Conservation (phyloP, 306 rosid genomes). For the Rosa multiflora region DNA sequence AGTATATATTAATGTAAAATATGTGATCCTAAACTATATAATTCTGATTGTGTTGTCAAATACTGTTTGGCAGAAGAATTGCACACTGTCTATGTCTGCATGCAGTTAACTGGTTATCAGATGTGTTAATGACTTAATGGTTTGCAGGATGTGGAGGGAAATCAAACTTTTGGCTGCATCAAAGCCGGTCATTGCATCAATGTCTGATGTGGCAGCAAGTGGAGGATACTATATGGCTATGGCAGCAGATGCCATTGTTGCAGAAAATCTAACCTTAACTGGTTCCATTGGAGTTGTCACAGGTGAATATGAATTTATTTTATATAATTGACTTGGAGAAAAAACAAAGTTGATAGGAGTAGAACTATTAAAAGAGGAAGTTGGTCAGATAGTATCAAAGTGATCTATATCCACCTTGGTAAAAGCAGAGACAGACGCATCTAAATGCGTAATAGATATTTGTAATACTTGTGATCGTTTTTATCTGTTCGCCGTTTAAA, state of each 20-base stretch:
- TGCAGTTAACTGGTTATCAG: slow-evolving; percentile 11
- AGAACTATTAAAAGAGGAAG: background rate
- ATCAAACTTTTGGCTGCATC: slow-evolving; percentile 89
- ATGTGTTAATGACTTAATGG: slow-evolving; percentile 31
- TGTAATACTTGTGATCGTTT: background rate
- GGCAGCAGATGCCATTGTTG: slow-evolving; percentile 91
- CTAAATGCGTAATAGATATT: background rate
- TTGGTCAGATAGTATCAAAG: background rate
- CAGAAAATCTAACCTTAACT: slow-evolving; percentile 88
- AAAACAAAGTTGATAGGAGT: background rate
- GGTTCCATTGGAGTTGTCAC: slow-evolving; percentile 97
- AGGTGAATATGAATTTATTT: slow-evolving; percentile 47
- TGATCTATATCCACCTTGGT: background rate
- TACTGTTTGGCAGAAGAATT: background rate
- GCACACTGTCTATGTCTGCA: background rate
- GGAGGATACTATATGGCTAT: slow-evolving; percentile 99
- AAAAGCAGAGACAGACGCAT: background rate
- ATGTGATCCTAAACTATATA: slow-evolving; percentile 2
- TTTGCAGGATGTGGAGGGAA: slow-evolving; percentile 96
- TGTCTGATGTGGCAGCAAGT: slow-evolving; percentile 98
- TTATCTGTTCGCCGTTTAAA: background rate
- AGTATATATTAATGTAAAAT: slow-evolving; percentile 23
- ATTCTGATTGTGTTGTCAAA: background rate
- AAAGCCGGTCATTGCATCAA: slow-evolving; percentile 93
- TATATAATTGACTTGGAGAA: background rate